Percentiles rank a stretch among this genome's conserved stretches.
phyloP scores from a whole-genome alignment of 805 yeast species.

The Cyberlindnera euphorbiiphila region DNA sequence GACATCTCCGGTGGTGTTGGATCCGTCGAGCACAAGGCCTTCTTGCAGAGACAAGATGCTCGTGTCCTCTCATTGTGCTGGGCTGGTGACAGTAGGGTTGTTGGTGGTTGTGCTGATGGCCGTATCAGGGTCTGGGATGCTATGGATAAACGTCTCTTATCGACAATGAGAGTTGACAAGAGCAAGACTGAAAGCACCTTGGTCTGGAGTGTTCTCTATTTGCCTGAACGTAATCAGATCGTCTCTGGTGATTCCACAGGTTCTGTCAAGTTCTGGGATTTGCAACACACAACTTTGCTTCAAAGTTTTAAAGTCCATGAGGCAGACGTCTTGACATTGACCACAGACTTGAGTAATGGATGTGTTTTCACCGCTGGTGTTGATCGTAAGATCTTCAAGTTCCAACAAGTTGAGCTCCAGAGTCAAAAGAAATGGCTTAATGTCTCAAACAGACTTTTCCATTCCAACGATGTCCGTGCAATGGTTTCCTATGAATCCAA shows the following conservation, averaged over 20 bases:
- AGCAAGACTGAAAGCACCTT: slow-evolving; percentile 80
- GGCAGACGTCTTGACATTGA: slow-evolving; percentile 81
- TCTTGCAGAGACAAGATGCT: slow-evolving; percentile 79
- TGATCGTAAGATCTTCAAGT: slow-evolving; percentile 84
- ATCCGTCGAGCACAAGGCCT: slow-evolving; percentile 65
- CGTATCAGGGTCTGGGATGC: slow-evolving; percentile 78
- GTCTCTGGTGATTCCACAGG: slow-evolving; percentile 99
- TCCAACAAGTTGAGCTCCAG: slow-evolving; percentile 29
- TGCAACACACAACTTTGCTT: slow-evolving; percentile 64
- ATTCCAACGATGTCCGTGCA: slow-evolving; percentile 80
- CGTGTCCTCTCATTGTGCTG: slow-evolving; percentile 78
- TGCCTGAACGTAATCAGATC: slow-evolving; percentile 63
- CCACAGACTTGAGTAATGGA: slow-evolving; percentile 56
- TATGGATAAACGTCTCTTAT: slow-evolving; percentile 48
- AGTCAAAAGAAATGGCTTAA: slow-evolving; percentile 67
- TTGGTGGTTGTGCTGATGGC: slow-evolving; percentile 97
- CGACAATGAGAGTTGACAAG: slow-evolving; percentile 90
- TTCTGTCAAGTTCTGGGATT: slow-evolving; percentile 88
- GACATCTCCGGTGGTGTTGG: slow-evolving; percentile 89
- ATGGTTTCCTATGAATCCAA: slow-evolving; percentile 68
- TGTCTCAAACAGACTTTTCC: slow-evolving; percentile 71
- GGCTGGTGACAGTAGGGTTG: slow-evolving; percentile 58
- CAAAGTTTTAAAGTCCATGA: slow-evolving; percentile 85
- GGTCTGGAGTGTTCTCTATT: slow-evolving; percentile 78
- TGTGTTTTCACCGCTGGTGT: slow-evolving; percentile 85